Evolutionary conservation across 2,329 filamentous ascomycete species (phyloP).

Genomic region (Penicillium palitans): DNA sequence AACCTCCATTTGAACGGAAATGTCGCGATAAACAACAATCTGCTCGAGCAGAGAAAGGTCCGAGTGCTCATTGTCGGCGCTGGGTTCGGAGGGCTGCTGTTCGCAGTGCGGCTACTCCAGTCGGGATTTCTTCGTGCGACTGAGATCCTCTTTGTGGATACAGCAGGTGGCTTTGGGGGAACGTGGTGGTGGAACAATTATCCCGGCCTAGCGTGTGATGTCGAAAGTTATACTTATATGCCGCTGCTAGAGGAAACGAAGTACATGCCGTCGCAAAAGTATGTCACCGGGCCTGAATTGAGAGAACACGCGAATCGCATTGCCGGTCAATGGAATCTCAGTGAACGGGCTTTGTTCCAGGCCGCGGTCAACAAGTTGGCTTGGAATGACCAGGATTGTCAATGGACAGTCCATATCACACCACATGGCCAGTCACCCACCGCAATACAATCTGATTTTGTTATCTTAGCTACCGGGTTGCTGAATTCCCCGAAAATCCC

Average conservation of each 20-base stretch:
- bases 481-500: constrained; percentile 25
- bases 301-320: constrained; percentile 50
- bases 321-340: constrained; percentile 47
- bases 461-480: constrained; percentile 37
- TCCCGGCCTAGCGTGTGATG: constrained; percentile 55
- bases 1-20: not conserved
- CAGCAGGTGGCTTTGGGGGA: constrained; percentile 52
- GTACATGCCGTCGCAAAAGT: constrained; percentile 57
- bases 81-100: constrained; percentile 48
- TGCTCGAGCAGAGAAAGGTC: not conserved
- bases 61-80: constrained; percentile 44
- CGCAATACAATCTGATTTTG: constrained; percentile 40
- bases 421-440: constrained; percentile 24
- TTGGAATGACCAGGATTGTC: constrained; percentile 49
- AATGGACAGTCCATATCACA: constrained; percentile 34
- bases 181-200: constrained; percentile 54
- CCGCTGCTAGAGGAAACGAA: constrained; percentile 61
- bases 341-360: constrained; percentile 49
- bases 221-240: constrained; percentile 62
- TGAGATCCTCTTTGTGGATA: constrained; percentile 18
- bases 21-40: not conserved
- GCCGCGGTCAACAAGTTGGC: constrained; percentile 43
- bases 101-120: constrained; percentile 43
- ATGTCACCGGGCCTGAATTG: constrained; percentile 49
- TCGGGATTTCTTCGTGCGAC: constrained; percentile 30